phyloP scores from a whole-genome alignment of 2,329 filamentous ascomycete genomes.

The Pseudogymnoascus sp. region DNA sequence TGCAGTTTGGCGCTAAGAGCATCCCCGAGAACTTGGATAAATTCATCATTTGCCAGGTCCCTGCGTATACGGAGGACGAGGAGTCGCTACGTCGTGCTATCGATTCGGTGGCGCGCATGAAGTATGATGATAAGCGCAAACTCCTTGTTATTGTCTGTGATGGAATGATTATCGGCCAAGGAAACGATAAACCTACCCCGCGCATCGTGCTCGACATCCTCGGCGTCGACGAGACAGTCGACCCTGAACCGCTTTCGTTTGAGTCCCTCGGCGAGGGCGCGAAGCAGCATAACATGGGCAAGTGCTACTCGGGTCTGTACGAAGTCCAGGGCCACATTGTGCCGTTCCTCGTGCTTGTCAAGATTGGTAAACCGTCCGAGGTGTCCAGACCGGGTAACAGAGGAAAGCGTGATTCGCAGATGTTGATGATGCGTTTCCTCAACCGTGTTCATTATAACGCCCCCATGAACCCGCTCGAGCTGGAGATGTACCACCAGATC shows the following conservation, averaged over 20 bases:
- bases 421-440: slow-evolving; percentile 97
- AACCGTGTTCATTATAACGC: slow-evolving; percentile 98
- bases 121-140: slow-evolving; percentile 98
- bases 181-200: slow-evolving; percentile 92
- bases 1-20: slow-evolving; percentile 88
- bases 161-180: slow-evolving; percentile 90
- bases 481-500: slow-evolving; percentile 98
- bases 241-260: slow-evolving; percentile 93
- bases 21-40: slow-evolving; percentile 90
- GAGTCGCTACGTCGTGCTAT: slow-evolving; percentile 88
- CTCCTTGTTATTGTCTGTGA: slow-evolving; percentile 95
- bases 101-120: slow-evolving; percentile 85
- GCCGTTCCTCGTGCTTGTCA: slow-evolving; percentile 92
- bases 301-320: slow-evolving; percentile 95
- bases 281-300: slow-evolving; percentile 99
- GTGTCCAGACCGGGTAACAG: slow-evolving; percentile 78
- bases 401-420: slow-evolving; percentile 98
- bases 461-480: slow-evolving; percentile 89
- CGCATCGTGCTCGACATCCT: slow-evolving; percentile 98
- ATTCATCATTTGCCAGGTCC: slow-evolving; percentile 97
- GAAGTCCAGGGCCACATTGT: slow-evolving; percentile 98
- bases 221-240: slow-evolving; percentile 85
- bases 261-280: slow-evolving; percentile 91
- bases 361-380: slow-evolving; percentile 81
- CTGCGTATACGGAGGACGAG: slow-evolving; percentile 96